These are phyloP conservation scores for Nymphaea colorata DNA, from an alignment of 164 flowering plant genomes.

Conservation along the genomic window DNA sequence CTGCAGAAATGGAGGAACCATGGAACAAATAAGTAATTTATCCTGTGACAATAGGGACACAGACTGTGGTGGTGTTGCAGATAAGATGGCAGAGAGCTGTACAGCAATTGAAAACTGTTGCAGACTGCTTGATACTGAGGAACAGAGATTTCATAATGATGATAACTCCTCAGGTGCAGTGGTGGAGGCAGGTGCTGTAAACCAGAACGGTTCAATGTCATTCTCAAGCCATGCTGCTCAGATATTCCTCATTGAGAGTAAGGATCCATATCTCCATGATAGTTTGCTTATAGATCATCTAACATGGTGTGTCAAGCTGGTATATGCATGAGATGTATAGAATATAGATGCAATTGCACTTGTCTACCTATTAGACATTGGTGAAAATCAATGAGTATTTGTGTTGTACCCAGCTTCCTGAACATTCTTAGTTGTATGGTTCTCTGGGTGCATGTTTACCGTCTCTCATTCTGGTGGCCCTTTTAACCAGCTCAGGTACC, in stretches of 20 bases:
- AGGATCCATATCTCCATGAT: constrained; percentile 10
- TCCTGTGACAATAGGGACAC: constrained; percentile 11
- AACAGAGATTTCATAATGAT: background rate
- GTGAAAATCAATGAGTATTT: no score
- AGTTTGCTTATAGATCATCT: background rate
- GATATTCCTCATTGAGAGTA: constrained; percentile 65
- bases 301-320: background rate
- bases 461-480: no score
- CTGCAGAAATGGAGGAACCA: background rate
- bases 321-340: no score
- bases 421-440: background rate
- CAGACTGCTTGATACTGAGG: constrained; percentile 9
- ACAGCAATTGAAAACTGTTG: constrained; percentile 11
- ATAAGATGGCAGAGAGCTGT: constrained; percentile 12
- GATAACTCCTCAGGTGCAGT: background rate
- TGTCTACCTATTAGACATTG: background rate
- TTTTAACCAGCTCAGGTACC: no score
- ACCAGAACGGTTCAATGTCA: constrained; percentile 8
- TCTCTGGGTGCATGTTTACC: no score
- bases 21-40: constrained; percentile 23
- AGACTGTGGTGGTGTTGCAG: constrained; percentile 9
- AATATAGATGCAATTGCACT: background rate
- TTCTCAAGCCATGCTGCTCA: constrained; percentile 35
- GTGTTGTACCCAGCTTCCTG: no score
- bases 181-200: constrained; percentile 7